Conservation (phyloP, 2,329 filamentous ascomycete species). For the Diaporthe ampelina region DNA sequence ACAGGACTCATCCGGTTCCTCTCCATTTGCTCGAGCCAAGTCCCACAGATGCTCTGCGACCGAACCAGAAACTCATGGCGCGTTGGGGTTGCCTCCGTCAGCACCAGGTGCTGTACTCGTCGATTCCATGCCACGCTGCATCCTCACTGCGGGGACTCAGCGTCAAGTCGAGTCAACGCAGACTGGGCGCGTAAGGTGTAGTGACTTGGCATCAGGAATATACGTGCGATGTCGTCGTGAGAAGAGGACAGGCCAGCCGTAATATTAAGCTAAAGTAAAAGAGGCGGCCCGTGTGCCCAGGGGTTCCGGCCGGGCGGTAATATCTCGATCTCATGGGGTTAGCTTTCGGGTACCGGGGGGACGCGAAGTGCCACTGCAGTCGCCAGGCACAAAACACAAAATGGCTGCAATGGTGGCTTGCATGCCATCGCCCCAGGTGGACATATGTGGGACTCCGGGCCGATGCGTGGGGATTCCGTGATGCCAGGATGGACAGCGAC, state of each 20-base stretch:
- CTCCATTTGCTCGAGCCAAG: too few species aligned
- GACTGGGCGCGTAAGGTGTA: too few species aligned
- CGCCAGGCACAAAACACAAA: not conserved
- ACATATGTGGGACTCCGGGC: not conserved
- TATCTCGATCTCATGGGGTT: constrained; percentile 8
- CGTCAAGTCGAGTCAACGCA: not conserved
- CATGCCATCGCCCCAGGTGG: not conserved
- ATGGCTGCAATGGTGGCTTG: not conserved
- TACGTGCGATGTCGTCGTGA: not conserved
- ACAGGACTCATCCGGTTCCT: too few species aligned
- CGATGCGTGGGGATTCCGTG: too few species aligned
- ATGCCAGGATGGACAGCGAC: not conserved
- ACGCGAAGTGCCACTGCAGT: constrained; percentile 11
- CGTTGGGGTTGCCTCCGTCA: too few species aligned
- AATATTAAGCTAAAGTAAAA: not conserved
- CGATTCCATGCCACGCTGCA: too few species aligned
- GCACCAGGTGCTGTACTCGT: too few species aligned
- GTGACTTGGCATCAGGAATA: not conserved
- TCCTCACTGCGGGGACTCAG: too few species aligned
- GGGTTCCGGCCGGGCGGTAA: not conserved
- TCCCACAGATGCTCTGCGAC: too few species aligned
- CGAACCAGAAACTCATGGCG: too few species aligned
- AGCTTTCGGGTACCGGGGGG: constrained; percentile 6
- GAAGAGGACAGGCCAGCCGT: not conserved
- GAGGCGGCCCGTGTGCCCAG: not conserved